phyloP scores from a whole-genome alignment of 1,139 yeast species.

The Hyphopichia khmerensis region DNA sequence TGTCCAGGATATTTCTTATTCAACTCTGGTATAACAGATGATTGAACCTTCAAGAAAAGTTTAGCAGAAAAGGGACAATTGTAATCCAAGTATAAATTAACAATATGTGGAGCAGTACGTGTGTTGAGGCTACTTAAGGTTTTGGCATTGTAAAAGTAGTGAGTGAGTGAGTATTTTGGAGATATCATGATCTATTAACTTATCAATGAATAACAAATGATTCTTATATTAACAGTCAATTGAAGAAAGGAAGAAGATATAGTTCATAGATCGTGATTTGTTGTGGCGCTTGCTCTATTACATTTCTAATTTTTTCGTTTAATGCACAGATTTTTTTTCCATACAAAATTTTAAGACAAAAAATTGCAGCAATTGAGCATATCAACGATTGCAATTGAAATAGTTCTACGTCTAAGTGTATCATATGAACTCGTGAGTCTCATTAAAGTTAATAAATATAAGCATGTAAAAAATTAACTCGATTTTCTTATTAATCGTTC shows the following conservation, averaged over 20 bases:
- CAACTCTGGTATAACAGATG: constrained; percentile 53
- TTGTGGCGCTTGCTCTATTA: too few species aligned
- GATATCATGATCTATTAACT: constrained; percentile 26
- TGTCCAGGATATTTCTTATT: constrained; percentile 46
- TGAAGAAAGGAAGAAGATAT: not conserved
- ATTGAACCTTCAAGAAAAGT: constrained; percentile 54
- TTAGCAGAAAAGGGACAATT: constrained; percentile 75
- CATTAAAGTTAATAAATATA: too few species aligned
- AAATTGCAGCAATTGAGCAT: too few species aligned
- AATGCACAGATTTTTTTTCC: too few species aligned
- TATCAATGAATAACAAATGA: not conserved
- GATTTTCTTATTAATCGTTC: too few species aligned
- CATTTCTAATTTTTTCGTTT: too few species aligned
- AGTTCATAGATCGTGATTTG: too few species aligned
- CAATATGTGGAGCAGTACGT: constrained; percentile 28
- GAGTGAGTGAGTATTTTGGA: constrained; percentile 42
- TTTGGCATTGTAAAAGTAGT: constrained; percentile 28
- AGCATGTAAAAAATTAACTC: too few species aligned
- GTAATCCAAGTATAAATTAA: constrained; percentile 68
- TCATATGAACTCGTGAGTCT: too few species aligned
- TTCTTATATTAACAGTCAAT: not conserved
- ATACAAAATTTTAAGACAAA: too few species aligned
- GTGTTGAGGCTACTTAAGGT: constrained; percentile 16
- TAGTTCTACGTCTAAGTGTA: too few species aligned
- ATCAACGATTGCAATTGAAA: too few species aligned